Percentiles rank a stretch among this genome's conserved stretches.
Evolutionary conservation across 1,284 basidiomycete species (phyloP).

Genomic region (Apiotrichum laibachii): DNA sequence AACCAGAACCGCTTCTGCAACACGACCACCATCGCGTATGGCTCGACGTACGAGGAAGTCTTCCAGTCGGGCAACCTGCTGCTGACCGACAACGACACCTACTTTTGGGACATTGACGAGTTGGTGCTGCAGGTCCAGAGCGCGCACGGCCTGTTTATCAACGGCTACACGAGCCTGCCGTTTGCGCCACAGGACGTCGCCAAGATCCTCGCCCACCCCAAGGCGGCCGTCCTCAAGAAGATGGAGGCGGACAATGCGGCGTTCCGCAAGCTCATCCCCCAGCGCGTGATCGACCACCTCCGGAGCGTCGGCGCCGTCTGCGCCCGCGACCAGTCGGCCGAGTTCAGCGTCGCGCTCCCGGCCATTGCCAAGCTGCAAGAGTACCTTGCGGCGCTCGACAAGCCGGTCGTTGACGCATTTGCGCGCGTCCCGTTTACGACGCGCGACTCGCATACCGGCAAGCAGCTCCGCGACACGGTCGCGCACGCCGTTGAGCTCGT

Average conservation of each 20-base stretch:
- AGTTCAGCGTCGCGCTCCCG: constrained; percentile 1
- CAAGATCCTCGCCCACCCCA: constrained; percentile 9
- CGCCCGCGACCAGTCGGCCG: background rate
- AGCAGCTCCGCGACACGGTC: constrained; percentile 14
- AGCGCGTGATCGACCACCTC: constrained; percentile 1
- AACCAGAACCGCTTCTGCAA: constrained; percentile 3
- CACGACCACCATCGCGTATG: constrained; percentile 11
- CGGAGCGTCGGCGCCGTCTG: background rate
- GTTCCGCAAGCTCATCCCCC: background rate
- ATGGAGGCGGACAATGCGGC: constrained; percentile 6
- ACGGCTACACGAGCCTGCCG: constrained; percentile 13
- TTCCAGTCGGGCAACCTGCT: constrained; percentile 9
- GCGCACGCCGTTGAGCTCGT: constrained; percentile 13
- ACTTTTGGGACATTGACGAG: constrained; percentile 21
- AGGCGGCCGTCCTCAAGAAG: background rate
- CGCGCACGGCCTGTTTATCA: constrained; percentile 14
- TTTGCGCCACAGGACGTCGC: constrained; percentile 10
- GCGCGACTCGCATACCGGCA: constrained; percentile 7
- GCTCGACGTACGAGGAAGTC: constrained; percentile 7
- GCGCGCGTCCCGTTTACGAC: constrained; percentile 6
- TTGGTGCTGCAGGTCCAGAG: constrained; percentile 6
- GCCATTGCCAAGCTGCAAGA: constrained; percentile 5
- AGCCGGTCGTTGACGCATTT: background rate
- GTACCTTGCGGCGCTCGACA: background rate
- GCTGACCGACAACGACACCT: constrained; percentile 10